Conservation (phyloP, 495 filamentous ascomycete genomes). For the Aspergillus saccharolyticus region DNA sequence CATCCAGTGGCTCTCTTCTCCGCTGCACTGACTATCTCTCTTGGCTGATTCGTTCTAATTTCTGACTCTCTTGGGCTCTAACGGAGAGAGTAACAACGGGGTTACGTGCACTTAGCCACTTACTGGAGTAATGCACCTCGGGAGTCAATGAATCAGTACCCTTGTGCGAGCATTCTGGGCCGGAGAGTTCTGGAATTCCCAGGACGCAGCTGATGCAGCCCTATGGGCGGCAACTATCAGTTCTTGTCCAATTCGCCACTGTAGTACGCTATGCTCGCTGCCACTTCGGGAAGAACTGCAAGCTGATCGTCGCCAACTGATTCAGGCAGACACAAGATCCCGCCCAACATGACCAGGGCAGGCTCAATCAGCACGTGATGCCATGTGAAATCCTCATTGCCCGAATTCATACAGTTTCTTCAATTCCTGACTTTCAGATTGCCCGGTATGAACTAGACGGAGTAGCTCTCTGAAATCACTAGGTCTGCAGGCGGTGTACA, state of each 20-base stretch:
- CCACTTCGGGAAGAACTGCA: background rate
- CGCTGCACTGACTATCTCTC: background rate
- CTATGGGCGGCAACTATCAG: background rate
- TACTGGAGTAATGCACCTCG: too few species aligned
- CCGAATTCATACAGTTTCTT: too few species aligned
- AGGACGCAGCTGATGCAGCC: background rate
- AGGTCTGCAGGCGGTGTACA: too few species aligned
- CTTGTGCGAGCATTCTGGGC: too few species aligned
- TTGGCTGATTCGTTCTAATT: background rate
- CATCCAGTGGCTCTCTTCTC: constrained; percentile 4
- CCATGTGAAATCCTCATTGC: background rate
- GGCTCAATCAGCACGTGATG: background rate
- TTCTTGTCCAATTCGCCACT: background rate
- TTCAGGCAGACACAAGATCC: background rate
- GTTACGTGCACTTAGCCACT: background rate
- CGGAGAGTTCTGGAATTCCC: background rate
- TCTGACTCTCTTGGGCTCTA: background rate
- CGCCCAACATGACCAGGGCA: background rate
- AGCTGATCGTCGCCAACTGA: constrained; percentile 1
- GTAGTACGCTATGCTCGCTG: background rate
- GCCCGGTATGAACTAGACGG: too few species aligned
- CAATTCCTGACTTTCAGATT: too few species aligned
- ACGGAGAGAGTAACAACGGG: background rate
- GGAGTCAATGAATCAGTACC: too few species aligned
- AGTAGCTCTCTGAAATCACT: too few species aligned